phyloP scores from a whole-genome alignment of 1,284 basidiomycete genomes.

The Boletellus deceptivus region DNA sequence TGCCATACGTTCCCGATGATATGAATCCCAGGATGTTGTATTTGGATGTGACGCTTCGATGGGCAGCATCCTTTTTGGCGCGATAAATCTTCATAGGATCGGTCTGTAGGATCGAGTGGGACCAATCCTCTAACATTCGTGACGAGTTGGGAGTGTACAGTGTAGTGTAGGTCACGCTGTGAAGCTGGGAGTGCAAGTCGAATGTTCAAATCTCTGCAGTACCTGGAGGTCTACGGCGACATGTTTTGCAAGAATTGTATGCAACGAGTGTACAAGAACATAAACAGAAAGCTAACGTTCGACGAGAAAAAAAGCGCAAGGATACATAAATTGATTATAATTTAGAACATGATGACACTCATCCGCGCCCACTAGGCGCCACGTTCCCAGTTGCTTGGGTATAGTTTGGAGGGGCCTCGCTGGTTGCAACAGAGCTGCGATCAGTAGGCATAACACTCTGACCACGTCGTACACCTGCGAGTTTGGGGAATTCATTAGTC shows the following conservation, averaged over 20 bases:
- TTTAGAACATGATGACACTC: not conserved
- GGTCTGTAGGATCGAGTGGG: slow-evolving; percentile 42
- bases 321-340: no score
- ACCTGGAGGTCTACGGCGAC: no score
- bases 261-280: no score
- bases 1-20: slow-evolving; percentile 95
- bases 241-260: no score
- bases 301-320: no score
- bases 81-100: slow-evolving; percentile 88
- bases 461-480: slow-evolving; percentile 4
- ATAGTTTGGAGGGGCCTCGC: slow-evolving; percentile 27
- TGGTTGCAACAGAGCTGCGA: slow-evolving; percentile 11
- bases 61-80: slow-evolving; percentile 68
- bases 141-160: not conserved
- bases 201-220: no score
- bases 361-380: not conserved
- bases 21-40: slow-evolving; percentile 97
- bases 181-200: not conserved
- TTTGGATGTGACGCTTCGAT: slow-evolving; percentile 69
- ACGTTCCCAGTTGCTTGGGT: slow-evolving; percentile 16
- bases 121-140: slow-evolving; percentile 38
- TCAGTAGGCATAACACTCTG: slow-evolving; percentile 4
- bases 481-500: slow-evolving; percentile 19
- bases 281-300: no score
- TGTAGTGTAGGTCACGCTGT: no score